Percentiles rank a stretch among this genome's conserved stretches.
These are phyloP conservation scores for Magnolia changhungtana DNA, from an alignment of 164 flowering plant genomes.

Conservation along the genomic window DNA sequence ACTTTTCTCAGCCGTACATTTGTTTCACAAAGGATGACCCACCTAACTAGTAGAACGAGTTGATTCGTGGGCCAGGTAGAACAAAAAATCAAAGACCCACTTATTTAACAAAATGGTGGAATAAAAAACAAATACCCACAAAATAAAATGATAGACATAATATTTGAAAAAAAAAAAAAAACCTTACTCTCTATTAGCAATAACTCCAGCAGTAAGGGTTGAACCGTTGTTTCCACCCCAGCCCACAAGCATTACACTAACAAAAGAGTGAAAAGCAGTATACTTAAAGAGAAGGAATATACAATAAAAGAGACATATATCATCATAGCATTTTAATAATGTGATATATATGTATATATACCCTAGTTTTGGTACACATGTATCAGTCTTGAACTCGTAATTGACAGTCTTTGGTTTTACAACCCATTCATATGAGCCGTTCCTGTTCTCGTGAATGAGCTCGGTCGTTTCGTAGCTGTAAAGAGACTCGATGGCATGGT, in stretches of 20 bases:
- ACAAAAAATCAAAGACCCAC: too few relatives aligned
- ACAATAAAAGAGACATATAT: not conserved
- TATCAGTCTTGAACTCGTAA: constrained; percentile 89
- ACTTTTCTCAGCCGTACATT: too few relatives aligned
- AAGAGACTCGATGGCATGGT: constrained; percentile 69
- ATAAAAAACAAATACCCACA: not conserved
- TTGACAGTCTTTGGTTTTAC: constrained; percentile 89
- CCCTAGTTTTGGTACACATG: constrained; percentile 91
- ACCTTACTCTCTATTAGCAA: constrained; percentile 90
- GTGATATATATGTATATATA: constrained; percentile 10
- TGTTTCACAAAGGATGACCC: too few relatives aligned
- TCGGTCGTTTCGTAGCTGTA: constrained; percentile 90
- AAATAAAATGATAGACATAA: not conserved
- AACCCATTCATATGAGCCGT: constrained; percentile 81
- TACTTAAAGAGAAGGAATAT: not conserved
- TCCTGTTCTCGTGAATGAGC: constrained; percentile 79
- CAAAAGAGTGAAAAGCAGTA: constrained; percentile 1
- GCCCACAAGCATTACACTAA: constrained; percentile 97
- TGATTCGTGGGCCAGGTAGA: too few relatives aligned
- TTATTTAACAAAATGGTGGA: too few relatives aligned
- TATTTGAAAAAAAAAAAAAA: not conserved
- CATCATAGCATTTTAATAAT: too few relatives aligned
- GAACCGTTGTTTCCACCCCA: constrained; percentile 99
- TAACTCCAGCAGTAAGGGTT: constrained; percentile 89
- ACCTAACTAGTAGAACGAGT: too few relatives aligned